Conservation (phyloP, 331 rosid species). For the Quercus lobata region DNA sequence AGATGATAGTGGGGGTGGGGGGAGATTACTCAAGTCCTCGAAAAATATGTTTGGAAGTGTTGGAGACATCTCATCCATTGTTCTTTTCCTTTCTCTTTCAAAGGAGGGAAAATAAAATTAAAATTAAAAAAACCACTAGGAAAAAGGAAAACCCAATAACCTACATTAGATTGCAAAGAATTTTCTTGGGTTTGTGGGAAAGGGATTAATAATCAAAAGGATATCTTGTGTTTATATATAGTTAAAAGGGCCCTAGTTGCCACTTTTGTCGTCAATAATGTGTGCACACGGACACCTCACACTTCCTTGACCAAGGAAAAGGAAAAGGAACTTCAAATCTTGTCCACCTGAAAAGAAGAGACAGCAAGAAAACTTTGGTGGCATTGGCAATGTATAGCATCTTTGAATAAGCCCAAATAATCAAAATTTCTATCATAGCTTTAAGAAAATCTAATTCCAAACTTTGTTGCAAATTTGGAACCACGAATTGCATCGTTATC, state of each 20-base stretch:
- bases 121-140: no score
- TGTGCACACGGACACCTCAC: conserved; percentile 26
- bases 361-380: not conserved
- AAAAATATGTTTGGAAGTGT: no score
- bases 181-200: not conserved
- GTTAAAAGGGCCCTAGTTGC: conserved; percentile 17
- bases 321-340: conserved; percentile 13
- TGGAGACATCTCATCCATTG: no score
- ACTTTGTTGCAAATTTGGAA: not conserved
- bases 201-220: not conserved
- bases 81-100: no score
- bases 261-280: conserved; percentile 33
- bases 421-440: not conserved
- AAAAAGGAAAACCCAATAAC: no score
- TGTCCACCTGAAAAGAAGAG: conserved; percentile 33
- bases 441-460: not conserved
- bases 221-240: not conserved
- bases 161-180: no score
- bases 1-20: no score
- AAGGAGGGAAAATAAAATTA: no score
- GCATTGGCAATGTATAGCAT: conserved; percentile 3
- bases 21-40: no score
- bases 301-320: conserved; percentile 4
- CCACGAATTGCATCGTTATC: no score
- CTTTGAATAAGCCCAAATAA: not conserved